phyloP scores from a whole-genome alignment of 192 early-diverging fungal species.

The Coemansia sp. region DNA sequence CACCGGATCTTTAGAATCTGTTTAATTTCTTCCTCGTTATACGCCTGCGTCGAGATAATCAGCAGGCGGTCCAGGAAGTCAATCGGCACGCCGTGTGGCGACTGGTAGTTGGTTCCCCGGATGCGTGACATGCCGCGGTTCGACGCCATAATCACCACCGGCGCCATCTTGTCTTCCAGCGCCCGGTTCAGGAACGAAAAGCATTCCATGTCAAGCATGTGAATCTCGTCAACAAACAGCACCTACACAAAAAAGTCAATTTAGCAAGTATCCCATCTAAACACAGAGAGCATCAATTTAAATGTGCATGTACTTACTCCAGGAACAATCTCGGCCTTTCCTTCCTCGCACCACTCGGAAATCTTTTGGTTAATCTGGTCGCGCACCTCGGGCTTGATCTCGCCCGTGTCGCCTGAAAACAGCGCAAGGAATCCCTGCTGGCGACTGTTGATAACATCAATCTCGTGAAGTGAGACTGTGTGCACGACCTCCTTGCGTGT shows the following conservation, averaged over 20 bases:
- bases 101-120: conserved; percentile 93
- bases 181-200: conserved; percentile 99
- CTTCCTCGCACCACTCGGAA: conserved; percentile 97
- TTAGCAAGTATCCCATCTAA: not conserved
- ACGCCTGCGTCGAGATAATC: conserved; percentile 91
- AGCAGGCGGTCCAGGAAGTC: conserved; percentile 94
- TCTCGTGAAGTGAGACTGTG: conserved; percentile 97
- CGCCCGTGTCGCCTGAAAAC: conserved; percentile 96
- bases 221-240: conserved; percentile 98
- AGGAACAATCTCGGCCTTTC: conserved; percentile 97
- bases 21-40: conserved; percentile 80
- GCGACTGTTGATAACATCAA: conserved; percentile 97
- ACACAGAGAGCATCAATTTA: not conserved
- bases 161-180: conserved; percentile 93
- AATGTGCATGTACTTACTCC: conserved; percentile 58
- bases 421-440: conserved; percentile 96
- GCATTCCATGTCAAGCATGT: conserved; percentile 99
- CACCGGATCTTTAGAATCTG: conserved; percentile 89
- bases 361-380: conserved; percentile 98
- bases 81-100: conserved; percentile 95
- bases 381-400: conserved; percentile 95
- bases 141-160: conserved; percentile 98
- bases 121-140: conserved; percentile 96
- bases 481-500: conserved; percentile 96
- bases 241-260: conserved; percentile 31